phyloP scores from a whole-genome alignment of 2,329 filamentous ascomycete species.

The Metarhizium brunneum region DNA sequence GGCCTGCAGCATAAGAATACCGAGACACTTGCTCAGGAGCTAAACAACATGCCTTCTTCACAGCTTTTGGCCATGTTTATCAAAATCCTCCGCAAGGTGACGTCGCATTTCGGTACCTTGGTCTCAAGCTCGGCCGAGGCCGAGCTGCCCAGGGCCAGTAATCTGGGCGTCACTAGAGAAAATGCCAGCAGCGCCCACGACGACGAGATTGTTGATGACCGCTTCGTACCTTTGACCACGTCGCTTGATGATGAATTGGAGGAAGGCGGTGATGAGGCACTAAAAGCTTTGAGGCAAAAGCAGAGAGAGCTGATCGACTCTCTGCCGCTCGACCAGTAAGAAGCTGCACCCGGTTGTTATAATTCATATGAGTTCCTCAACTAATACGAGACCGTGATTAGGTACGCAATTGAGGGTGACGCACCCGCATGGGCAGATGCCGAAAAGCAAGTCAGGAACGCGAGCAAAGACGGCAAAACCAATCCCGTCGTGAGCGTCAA shows the following conservation, averaged over 20 bases:
- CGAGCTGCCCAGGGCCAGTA: conserved; percentile 49
- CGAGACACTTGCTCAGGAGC: conserved; percentile 69
- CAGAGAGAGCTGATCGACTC: conserved; percentile 85
- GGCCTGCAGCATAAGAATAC: conserved; percentile 87
- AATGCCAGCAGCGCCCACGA: conserved; percentile 58
- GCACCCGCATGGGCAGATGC: conserved; percentile 56
- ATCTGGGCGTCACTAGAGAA: conserved; percentile 47
- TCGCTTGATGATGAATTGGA: conserved; percentile 74
- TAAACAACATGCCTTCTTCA: conserved; percentile 58
- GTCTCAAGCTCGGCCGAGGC: conserved; percentile 65
- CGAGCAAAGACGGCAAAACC: conserved; percentile 43
- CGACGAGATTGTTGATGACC: conserved; percentile 55
- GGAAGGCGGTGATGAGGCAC: conserved; percentile 70
- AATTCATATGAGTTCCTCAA: not conserved
- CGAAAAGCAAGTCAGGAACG: conserved; percentile 63
- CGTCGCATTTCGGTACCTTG: conserved; percentile 64
- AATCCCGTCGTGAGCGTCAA: conserved; percentile 72
- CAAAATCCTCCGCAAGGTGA: conserved; percentile 86
- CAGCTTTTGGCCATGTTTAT: conserved; percentile 96
- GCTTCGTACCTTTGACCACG: conserved; percentile 61
- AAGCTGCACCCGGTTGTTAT: not conserved
- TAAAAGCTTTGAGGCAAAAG: conserved; percentile 63
- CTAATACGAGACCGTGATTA: conserved; percentile 16
- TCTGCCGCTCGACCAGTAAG: conserved; percentile 66
- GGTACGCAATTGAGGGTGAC: conserved; percentile 57